Percentiles rank a stretch among this genome's conserved stretches.
phyloP scores from a whole-genome alignment of 164 flowering plant genomes.

The Stephania japonica region DNA sequence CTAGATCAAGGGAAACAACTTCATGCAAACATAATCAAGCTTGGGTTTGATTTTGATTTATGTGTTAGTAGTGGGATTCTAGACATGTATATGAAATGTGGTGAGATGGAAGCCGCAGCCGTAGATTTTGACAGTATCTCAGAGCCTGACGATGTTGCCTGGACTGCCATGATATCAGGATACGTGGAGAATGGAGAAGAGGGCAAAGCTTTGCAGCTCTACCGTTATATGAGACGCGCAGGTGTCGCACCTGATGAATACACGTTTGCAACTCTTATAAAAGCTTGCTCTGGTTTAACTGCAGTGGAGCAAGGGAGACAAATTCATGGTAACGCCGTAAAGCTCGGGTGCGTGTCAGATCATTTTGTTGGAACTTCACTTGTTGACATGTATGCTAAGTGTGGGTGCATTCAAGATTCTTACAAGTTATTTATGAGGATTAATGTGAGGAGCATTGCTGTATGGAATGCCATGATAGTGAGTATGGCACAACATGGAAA shows the following conservation, averaged over 20 bases:
- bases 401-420: slow-evolving; percentile 49
- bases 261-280: slow-evolving; percentile 46
- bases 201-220: slow-evolving; percentile 32
- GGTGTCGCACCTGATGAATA: slow-evolving; percentile 46
- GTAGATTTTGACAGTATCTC: slow-evolving; percentile 30
- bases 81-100: slow-evolving; percentile 56
- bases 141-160: slow-evolving; percentile 44
- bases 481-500: slow-evolving; percentile 61
- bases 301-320: slow-evolving; percentile 48
- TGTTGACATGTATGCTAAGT: slow-evolving; percentile 60
- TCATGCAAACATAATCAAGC: slow-evolving; percentile 36
- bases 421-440: slow-evolving; percentile 30
- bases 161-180: slow-evolving; percentile 60
- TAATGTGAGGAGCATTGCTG: slow-evolving; percentile 25
- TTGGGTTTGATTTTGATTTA: slow-evolving; percentile 36
- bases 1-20: slow-evolving; percentile 43
- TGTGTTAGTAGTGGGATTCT: slow-evolving; percentile 38
- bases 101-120: slow-evolving; percentile 32
- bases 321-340: slow-evolving; percentile 50
- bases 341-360: slow-evolving; percentile 33
- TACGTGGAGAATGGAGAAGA: slow-evolving; percentile 50
- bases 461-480: slow-evolving; percentile 59
- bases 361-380: slow-evolving; percentile 47
- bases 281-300: slow-evolving; percentile 47
- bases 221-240: slow-evolving; percentile 36